Conservation (phyloP, 2,329 filamentous ascomycete genomes). For the Fusarium sacchari region DNA sequence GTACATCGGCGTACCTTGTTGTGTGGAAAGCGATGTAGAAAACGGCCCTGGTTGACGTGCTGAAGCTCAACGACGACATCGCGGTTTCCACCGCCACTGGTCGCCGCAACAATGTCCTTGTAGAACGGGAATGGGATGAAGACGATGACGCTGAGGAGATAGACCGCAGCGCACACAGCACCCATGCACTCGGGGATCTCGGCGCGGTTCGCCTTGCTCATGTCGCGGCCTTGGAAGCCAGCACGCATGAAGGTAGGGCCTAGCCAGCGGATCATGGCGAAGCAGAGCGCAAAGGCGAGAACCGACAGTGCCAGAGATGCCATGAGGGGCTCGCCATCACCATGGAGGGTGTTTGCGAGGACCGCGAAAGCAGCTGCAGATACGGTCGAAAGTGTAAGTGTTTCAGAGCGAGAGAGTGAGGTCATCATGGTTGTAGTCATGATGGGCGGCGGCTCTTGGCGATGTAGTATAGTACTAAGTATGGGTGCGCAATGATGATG, state of each 20-base stretch:
- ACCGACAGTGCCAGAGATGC: constrained; percentile 89
- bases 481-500: neutral
- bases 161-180: constrained; percentile 90
- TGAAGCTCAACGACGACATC: constrained; percentile 82
- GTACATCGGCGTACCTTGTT: constrained; percentile 72
- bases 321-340: constrained; percentile 87
- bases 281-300: constrained; percentile 83
- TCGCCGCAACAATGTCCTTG: constrained; percentile 95
- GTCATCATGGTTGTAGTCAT: constrained; percentile 46
- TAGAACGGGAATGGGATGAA: constrained; percentile 99
- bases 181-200: constrained; percentile 98
- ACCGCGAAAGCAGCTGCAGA: constrained; percentile 76
- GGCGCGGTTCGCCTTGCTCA: constrained; percentile 74
- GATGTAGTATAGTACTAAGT: neutral
- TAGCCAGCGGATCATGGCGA: constrained; percentile 91
- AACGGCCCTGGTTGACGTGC: constrained; percentile 81
- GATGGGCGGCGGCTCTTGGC: constrained; percentile 20
- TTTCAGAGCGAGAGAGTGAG: constrained; percentile 62
- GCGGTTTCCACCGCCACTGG: constrained; percentile 90
- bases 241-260: constrained; percentile 88
- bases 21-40: constrained; percentile 92
- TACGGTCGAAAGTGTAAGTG: constrained; percentile 68
- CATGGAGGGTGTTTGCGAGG: constrained; percentile 82
- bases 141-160: constrained; percentile 85
- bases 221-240: constrained; percentile 88